These are phyloP conservation scores for Aspergillus mulundensis DNA, from an alignment of 495 filamentous ascomycete genomes.

Conservation along the genomic window DNA sequence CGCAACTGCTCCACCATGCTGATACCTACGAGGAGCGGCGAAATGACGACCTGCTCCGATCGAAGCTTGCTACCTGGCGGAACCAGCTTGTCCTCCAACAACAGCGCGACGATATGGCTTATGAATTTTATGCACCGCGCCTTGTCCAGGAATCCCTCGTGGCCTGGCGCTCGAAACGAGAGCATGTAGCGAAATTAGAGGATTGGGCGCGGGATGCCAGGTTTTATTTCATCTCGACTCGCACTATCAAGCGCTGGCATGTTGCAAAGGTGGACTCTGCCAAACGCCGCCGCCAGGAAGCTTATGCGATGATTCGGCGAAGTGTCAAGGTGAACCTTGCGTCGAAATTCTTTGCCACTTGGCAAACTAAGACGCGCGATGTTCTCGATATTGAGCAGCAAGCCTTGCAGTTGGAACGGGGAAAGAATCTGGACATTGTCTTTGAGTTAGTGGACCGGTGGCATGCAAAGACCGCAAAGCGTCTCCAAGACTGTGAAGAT, in stretches of 20 bases:
- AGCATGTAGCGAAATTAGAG: constrained; percentile 47
- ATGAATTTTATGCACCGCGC: constrained; percentile 51
- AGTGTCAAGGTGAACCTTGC: constrained; percentile 56
- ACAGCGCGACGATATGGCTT: constrained; percentile 47
- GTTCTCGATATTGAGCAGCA: constrained; percentile 41
- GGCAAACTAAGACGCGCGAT: constrained; percentile 40
- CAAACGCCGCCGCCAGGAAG: constrained; percentile 52
- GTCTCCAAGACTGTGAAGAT: constrained; percentile 35
- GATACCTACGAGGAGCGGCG: constrained; percentile 33
- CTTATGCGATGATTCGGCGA: constrained; percentile 56
- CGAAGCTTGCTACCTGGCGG: constrained; percentile 42
- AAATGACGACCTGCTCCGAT: constrained; percentile 29
- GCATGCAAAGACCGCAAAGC: constrained; percentile 38
- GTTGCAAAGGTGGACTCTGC: constrained; percentile 46
- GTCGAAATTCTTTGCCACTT: constrained; percentile 37
- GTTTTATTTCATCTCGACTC: constrained; percentile 57
- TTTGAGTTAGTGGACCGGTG: constrained; percentile 41
- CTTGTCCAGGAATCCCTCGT: constrained; percentile 46
- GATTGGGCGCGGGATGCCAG: constrained; percentile 51
- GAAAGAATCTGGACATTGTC: constrained; percentile 31
- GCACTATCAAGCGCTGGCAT: constrained; percentile 53
- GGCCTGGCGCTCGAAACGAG: constrained; percentile 42
- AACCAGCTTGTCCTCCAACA: constrained; percentile 37
- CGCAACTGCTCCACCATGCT: constrained; percentile 34
- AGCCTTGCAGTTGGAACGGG: constrained; percentile 38